Base-by-base conservation (phyloP, 2,329 filamentous ascomycete genomes). In the Exophiala spinifera region DNA sequence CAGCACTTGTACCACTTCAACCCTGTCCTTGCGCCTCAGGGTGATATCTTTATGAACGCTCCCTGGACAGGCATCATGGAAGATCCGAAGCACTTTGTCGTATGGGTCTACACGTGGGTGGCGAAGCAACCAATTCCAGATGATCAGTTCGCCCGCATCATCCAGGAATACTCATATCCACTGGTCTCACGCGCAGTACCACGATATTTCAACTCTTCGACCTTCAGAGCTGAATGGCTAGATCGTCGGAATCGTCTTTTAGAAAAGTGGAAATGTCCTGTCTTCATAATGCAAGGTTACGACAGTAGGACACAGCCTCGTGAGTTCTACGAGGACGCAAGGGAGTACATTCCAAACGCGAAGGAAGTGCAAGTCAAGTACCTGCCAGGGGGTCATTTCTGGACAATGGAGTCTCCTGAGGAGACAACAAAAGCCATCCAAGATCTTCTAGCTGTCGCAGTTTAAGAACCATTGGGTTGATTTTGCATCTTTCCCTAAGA, bases 171-270 rank as follows among this genome's bases (percentile, higher is more conserved):
- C 20, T 52, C 49, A 1, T 57, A 53, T 31, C 20, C 37, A 5
- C 28, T 31, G 1, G 50, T 53, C 19, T 1, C 44, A 2, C 14
- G 20, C 2, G 54, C 54, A 2, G 49, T 57, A 1, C 54, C 54
- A 1, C 49, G 54, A 10, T 57, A 57, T 15, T 57, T 57, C 21
- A 57, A 57, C 45, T 53, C 49, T 7, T 57, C 54, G 14, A 49
- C 36, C 8, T 57, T 57, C 25, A 34, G 54, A 8, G n/a, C 39
- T 8, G 54, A 57, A 19, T 57, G 54, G 54, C 39, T 57, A 7
- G 11, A 46, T 4, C 49, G 54, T 3, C 49, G 54, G 2, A 46
- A 51, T 17, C 34, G 42, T 1, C 28, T 56, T 5, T 37, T 56
- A 11, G 34, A 20, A 1, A 23, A 10, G 2, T 56, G 53, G 53